Evolutionary conservation across 129 eudicot species (phyloP).

Genomic region (Apium graveolens): DNA sequence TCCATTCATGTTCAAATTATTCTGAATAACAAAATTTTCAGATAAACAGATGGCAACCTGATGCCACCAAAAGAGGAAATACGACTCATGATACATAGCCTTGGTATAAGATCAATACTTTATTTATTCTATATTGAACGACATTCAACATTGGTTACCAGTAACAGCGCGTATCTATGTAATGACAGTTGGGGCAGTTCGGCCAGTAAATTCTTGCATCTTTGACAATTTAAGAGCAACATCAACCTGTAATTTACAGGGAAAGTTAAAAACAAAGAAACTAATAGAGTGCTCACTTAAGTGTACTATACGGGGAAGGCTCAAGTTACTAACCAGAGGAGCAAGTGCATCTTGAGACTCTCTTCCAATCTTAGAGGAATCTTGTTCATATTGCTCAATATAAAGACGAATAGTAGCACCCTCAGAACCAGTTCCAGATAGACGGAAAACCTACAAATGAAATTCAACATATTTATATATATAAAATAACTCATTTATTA

Average conservation of each 20-base stretch:
- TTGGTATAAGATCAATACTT: neutral
- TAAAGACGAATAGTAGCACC: constrained; percentile 94
- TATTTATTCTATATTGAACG: neutral
- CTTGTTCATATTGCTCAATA: constrained; percentile 17
- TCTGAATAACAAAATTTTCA: neutral
- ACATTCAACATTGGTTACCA: neutral
- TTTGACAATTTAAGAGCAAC: constrained; percentile 88
- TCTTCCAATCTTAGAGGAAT: constrained; percentile 81
- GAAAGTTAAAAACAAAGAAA: neutral
- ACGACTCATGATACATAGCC: neutral
- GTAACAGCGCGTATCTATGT: constrained; percentile 33
- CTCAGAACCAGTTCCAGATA: constrained; percentile 92
- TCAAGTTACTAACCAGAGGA: constrained; percentile 54
- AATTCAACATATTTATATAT: neutral
- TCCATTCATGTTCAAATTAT: neutral
- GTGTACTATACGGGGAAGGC: neutral
- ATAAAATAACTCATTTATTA: neutral
- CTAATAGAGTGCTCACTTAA: neutral
- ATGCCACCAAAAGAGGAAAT: neutral
- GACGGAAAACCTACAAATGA: constrained; percentile 72
- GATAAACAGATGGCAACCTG: neutral
- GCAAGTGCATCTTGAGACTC: constrained; percentile 90
- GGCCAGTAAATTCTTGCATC: constrained; percentile 88
- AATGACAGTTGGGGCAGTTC: constrained; percentile 89
- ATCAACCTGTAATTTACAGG: constrained; percentile 50